A percentile compares a stretch with the other conserved stretches of the same genome.
Conservation (phyloP, 495 filamentous ascomycete genomes). For the Tuber calosporum region DNA sequence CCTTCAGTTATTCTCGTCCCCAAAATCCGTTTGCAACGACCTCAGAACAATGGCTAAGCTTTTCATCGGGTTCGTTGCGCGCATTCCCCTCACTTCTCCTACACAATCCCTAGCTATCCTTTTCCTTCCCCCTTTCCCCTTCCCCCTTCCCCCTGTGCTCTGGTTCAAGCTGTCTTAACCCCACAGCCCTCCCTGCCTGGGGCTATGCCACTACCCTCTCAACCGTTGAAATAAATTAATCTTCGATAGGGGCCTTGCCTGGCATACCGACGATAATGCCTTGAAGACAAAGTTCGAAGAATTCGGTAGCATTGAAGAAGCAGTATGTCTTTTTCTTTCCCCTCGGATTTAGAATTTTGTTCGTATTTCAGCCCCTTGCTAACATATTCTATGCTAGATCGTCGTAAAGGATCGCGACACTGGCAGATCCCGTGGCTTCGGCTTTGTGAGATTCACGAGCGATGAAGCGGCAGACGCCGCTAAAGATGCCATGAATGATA, state of each 20-base stretch:
- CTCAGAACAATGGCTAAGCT: conserved; percentile 68
- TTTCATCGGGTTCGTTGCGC: conserved; percentile 70
- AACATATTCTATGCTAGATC: conserved; percentile 52
- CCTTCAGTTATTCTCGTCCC: conserved; percentile 43
- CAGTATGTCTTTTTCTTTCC: conserved; percentile 53
- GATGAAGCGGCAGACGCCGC: conserved; percentile 79
- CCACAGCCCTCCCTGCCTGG: neutral
- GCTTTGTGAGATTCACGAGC: conserved; percentile 80
- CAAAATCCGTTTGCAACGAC: conserved; percentile 33
- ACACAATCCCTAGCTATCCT: neutral
- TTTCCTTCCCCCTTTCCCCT: conserved; percentile 7
- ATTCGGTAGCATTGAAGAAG: conserved; percentile 84
- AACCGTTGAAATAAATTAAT: conserved; percentile 22
- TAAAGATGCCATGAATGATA: conserved; percentile 80
- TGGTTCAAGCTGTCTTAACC: neutral
- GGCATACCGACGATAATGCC: conserved; percentile 86
- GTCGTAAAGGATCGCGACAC: conserved; percentile 98
- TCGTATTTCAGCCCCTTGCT: conserved; percentile 5
- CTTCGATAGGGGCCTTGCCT: conserved; percentile 73
- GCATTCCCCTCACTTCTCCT: conserved; percentile 12
- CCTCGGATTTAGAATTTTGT: neutral
- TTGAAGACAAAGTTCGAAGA: conserved; percentile 81
- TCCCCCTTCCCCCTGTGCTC: conserved; percentile 4
- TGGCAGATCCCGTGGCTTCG: conserved; percentile 90
- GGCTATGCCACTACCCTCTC: conserved; percentile 26